Conservation (phyloP, 495 filamentous ascomycete species). For the Cudoniella acicularis region DNA sequence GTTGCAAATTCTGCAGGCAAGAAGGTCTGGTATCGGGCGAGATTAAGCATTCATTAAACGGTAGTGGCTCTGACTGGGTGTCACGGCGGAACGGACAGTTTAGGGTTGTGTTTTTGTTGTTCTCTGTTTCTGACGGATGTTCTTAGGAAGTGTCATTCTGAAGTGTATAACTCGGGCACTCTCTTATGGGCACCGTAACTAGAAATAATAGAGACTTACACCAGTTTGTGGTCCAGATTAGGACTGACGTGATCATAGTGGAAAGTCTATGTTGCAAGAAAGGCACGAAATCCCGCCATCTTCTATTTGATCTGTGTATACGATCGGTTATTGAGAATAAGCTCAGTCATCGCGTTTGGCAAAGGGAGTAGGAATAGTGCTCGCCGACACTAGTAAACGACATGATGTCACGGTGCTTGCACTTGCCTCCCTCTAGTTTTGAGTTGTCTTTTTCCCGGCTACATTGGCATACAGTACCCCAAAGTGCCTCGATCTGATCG, state of each 20-base stretch:
- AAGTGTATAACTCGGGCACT: constrained; percentile 15
- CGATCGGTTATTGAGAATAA: no score
- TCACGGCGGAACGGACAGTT: background rate
- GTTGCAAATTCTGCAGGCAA: constrained; percentile 6
- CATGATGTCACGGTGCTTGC: no score
- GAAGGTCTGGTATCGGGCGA: constrained; percentile 24
- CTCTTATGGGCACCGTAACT: background rate
- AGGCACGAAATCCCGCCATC: no score
- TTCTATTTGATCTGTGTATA: no score
- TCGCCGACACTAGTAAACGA: no score
- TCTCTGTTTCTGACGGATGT: background rate
- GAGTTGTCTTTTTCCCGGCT: no score
- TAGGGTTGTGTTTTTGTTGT: background rate
- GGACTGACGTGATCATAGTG: background rate
- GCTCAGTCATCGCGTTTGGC: no score
- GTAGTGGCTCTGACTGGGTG: background rate
- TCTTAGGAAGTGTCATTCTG: constrained; percentile 1
- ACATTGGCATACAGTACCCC: no score
- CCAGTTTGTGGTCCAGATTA: background rate
- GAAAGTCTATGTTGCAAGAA: no score
- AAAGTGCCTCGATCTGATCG: no score
- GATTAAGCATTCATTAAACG: constrained; percentile 26
- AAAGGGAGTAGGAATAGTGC: no score
- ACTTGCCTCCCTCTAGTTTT: no score
- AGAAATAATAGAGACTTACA: background rate